Conservation (phyloP, 371 early-diverging fungal genomes). For the Entomophthora muscae region DNA sequence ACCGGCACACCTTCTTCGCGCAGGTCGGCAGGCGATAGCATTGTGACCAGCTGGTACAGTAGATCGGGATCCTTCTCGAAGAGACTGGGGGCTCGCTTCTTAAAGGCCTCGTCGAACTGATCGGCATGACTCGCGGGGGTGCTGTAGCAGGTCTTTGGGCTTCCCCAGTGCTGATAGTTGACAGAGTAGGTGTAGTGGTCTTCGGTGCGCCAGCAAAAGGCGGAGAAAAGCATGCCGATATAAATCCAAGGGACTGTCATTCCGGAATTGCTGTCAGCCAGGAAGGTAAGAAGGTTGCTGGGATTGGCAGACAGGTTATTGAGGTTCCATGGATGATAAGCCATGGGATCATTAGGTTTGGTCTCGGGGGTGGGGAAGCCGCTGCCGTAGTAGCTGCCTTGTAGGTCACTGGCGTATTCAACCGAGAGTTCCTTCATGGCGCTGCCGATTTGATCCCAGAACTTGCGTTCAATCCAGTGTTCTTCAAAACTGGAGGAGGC, state of each 20-base stretch:
- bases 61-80: constrained; percentile 84
- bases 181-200: constrained; percentile 91
- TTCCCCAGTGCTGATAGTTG: constrained; percentile 93
- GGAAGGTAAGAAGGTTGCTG: constrained; percentile 64
- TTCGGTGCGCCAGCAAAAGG: constrained; percentile 96
- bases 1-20: constrained; percentile 52
- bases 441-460: constrained; percentile 79
- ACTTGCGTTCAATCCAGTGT: constrained; percentile 55
- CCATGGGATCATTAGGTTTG: constrained; percentile 32
- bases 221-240: constrained; percentile 87
- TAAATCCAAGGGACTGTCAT: constrained; percentile 96
- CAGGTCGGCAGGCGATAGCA: constrained; percentile 66
- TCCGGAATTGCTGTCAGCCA: constrained; percentile 68
- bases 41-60: constrained; percentile 80
- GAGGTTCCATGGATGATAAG: constrained; percentile 70
- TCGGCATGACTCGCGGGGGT: constrained; percentile 69
- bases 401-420: constrained; percentile 90
- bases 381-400: constrained; percentile 73
- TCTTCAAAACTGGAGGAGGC: constrained; percentile 1
- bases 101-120: constrained; percentile 71
- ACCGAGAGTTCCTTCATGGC: constrained; percentile 78
- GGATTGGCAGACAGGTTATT: constrained; percentile 63
- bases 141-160: constrained; percentile 94
- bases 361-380: constrained; percentile 51
- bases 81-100: constrained; percentile 60